Base-by-base conservation (phyloP, 2,329 filamentous ascomycete species). In the Claviceps pazoutovae region DNA sequence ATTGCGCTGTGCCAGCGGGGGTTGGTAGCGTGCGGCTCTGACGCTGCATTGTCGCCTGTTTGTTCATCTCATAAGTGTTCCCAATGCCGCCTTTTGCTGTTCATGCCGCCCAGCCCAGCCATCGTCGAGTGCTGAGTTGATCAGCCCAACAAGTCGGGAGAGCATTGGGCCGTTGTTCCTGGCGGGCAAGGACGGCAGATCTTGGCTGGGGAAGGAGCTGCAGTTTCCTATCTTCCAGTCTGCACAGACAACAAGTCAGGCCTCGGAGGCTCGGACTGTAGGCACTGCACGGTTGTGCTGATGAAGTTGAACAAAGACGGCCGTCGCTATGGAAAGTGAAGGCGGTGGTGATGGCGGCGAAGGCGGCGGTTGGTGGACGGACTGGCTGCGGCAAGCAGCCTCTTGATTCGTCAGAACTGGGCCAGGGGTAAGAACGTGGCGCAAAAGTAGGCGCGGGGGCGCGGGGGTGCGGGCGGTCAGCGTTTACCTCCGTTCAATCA, bases 341-440 rank as follows among this genome's bases (percentile, higher is more conserved):
- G 30, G 30, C 30, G 9, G 9, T 34, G 21, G 44, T 46, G 45
- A 5, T 47, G 26, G 8, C 26, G 26, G 45, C 5, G 14, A 14
- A 21, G 4, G 44, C 23, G n/a, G 19, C 38, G n/a, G 14, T 5
- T 7, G 11, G 44, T 46, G 44, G 26, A 34, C 23, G 44, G n/a
- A 46, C 8, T 34, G 30, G 9, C 30, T 34, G 30, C 30, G 30
- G 30, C 30, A 34, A 11, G 9, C 30, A 34, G 26, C 44, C 16
- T n/a, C 21, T 16, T 46, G 26, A n/a, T 17, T n/a, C 44, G 16
- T 34, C 23, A 11, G 16, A n/a, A 34, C n/a, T 26, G 44, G 36
- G 44, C 26, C 47, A 42, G 23, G 47, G 38, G 47, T 11, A 43
- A n/a, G 19, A 49, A 49, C 23, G 37, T 49, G 47, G 47, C 47